Evolutionary conservation across 768 basidiomycete species (phyloP).

Genomic region (Zangia roseola): DNA sequence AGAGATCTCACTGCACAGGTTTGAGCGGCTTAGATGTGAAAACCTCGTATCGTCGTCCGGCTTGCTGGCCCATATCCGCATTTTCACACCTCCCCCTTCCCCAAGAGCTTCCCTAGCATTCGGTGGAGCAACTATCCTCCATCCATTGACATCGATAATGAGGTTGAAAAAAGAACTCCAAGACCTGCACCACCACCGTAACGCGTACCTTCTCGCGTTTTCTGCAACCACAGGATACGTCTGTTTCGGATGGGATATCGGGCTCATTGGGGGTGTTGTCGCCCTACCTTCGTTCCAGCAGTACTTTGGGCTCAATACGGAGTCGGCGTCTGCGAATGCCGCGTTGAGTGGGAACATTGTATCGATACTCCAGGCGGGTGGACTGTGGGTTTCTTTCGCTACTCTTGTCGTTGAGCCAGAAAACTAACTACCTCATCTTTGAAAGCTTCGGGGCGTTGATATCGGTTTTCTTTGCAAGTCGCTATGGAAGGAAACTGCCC

Average conservation of each 20-base stretch:
- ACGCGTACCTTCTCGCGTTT: constrained; percentile 35
- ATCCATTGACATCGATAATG: constrained; percentile 17
- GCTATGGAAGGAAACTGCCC: constrained; percentile 36
- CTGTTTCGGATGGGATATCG: constrained; percentile 39
- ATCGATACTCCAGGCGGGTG: constrained; percentile 36
- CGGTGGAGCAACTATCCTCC: too few relatives aligned
- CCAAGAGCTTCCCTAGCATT: too few relatives aligned
- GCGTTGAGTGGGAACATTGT: constrained; percentile 38
- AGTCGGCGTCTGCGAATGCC: constrained; percentile 24
- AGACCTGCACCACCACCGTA: constrained; percentile 30
- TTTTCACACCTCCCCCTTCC: too few relatives aligned
- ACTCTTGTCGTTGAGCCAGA: background rate
- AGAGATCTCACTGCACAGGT: too few relatives aligned
- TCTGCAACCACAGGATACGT: constrained; percentile 35
- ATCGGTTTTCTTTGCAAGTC: constrained; percentile 28
- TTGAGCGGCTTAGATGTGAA: too few relatives aligned
- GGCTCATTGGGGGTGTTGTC: constrained; percentile 37
- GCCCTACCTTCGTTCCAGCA: constrained; percentile 36
- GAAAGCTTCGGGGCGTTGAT: constrained; percentile 30
- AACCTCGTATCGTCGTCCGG: too few relatives aligned
- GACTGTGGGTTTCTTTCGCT: constrained; percentile 28
- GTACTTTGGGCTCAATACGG: constrained; percentile 33
- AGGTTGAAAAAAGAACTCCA: constrained; percentile 20
- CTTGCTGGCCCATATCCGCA: background rate
- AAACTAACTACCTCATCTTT: too few relatives aligned